Evolutionary conservation across 2,329 filamentous ascomycete species (phyloP).

Genomic region (Aspergillus sp.): DNA sequence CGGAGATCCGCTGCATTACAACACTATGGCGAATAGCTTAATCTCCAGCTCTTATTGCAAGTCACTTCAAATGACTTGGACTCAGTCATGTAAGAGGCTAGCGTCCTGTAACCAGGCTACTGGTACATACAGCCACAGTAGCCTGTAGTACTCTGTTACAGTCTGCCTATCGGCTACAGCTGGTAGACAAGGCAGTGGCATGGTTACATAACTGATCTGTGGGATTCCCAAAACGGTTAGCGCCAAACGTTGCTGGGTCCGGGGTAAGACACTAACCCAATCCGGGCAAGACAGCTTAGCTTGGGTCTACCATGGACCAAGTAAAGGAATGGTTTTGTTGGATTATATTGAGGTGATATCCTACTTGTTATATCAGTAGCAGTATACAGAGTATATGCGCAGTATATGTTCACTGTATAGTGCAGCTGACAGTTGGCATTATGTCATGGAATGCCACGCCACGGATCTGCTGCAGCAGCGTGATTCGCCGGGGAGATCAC

Average conservation of each 20-base stretch:
- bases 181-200: too few relatives aligned
- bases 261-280: constrained; percentile 1
- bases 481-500: background rate
- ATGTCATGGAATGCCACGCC: constrained; percentile 1
- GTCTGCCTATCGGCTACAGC: too few relatives aligned
- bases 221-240: background rate
- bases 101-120: too few relatives aligned
- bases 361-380: background rate
- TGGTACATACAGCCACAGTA: too few relatives aligned
- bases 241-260: constrained; percentile 1
- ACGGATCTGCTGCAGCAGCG: background rate
- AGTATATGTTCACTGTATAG: background rate
- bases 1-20: too few relatives aligned
- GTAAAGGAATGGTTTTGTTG: background rate
- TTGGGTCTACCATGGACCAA: background rate
- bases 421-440: background rate
- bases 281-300: background rate
- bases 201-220: background rate
- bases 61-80: too few relatives aligned
- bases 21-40: too few relatives aligned
- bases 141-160: too few relatives aligned
- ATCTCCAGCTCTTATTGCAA: too few relatives aligned
- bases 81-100: too few relatives aligned
- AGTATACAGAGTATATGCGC: background rate
- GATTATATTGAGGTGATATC: too few relatives aligned